A percentile compares a stretch with the other conserved stretches of the same genome.
Evolutionary conservation across 805 yeast genomes (phyloP).

Genomic region (Monosporozyma siamensis): DNA sequence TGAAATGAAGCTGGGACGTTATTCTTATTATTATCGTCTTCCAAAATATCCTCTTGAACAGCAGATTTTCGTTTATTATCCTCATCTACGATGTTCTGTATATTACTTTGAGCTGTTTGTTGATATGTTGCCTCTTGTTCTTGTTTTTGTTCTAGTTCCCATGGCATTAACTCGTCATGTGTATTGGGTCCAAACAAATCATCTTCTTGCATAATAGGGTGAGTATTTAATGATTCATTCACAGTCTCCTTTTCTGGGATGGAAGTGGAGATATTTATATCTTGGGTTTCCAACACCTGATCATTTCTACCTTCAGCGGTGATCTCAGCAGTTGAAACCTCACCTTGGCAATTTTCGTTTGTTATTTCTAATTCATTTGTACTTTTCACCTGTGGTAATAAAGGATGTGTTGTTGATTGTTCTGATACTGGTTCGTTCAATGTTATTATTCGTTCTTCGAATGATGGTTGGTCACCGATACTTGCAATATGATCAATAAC

Average conservation of each 20-base stretch:
- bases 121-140: not conserved
- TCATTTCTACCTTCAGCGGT: not conserved
- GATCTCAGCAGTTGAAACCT: not conserved
- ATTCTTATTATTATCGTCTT: not conserved
- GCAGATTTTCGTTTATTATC: no score
- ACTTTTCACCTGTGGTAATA: not conserved
- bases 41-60: no score
- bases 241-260: no score
- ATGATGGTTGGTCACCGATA: not conserved
- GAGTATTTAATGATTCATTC: not conserved
- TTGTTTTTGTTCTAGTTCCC: constrained; percentile 10
- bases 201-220: not conserved
- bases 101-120: not conserved
- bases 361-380: not conserved
- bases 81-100: no score
- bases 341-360: not conserved
- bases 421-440: not conserved
- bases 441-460: not conserved
- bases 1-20: not conserved
- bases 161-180: constrained; percentile 9
- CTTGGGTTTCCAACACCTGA: not conserved
- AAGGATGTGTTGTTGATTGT: no score
- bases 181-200: not conserved
- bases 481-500: not conserved
- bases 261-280: no score